phyloP scores from a whole-genome alignment of 2,329 filamentous ascomycete species.

The Leptographium galeiforme region DNA sequence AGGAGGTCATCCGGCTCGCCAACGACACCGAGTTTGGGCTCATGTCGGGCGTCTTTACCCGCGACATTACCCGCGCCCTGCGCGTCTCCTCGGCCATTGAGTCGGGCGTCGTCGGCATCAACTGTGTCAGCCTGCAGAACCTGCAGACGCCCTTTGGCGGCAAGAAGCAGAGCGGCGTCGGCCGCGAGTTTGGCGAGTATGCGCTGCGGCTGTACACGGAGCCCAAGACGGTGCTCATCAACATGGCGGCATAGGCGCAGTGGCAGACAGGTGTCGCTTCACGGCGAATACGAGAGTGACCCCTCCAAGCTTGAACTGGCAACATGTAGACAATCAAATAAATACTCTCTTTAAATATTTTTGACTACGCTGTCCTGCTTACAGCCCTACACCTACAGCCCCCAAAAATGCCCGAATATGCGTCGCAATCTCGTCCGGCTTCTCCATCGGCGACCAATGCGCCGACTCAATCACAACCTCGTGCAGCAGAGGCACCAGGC shows the following conservation, averaged over 20 bases:
- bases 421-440: slow-evolving; percentile 14
- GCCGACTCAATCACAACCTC: slow-evolving; percentile 14
- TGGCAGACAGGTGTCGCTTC: too few relatives aligned
- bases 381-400: too few relatives aligned
- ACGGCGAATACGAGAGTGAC: too few relatives aligned
- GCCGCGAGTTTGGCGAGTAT: slow-evolving; percentile 33
- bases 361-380: too few relatives aligned
- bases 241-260: slow-evolving; percentile 12
- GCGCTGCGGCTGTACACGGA: slow-evolving; percentile 34
- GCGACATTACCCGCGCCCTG: slow-evolving; percentile 58
- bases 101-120: slow-evolving; percentile 42
- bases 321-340: too few relatives aligned
- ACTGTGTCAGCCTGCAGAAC: slow-evolving; percentile 28
- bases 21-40: slow-evolving; percentile 66
- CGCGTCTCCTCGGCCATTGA: slow-evolving; percentile 57
- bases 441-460: slow-evolving; percentile 19
- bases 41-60: slow-evolving; percentile 66
- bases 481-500: slow-evolving; percentile 14
- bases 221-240: slow-evolving; percentile 35
- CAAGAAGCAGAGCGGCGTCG: slow-evolving; percentile 33
- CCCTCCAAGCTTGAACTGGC: too few relatives aligned
- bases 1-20: slow-evolving; percentile 53
- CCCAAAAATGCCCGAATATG: background rate
- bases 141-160: slow-evolving; percentile 34
- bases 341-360: too few relatives aligned